Evolutionary conservation across 805 yeast species (phyloP), one percentile per base, ranked within the genome.

Genomic region (Ogataea paraovalis): DNA sequence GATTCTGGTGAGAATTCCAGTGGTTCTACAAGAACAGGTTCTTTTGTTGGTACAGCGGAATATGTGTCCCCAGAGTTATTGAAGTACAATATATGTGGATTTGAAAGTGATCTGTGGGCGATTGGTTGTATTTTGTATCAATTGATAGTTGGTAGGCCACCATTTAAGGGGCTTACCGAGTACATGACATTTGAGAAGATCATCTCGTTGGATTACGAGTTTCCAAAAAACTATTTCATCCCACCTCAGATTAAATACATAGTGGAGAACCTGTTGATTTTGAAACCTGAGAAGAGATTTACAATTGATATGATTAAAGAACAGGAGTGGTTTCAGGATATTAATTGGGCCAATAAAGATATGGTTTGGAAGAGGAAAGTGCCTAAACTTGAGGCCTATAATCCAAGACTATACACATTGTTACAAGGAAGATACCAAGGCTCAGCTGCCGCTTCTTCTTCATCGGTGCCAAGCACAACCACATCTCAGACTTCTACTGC

Each of bases 31-130:
- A 48, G 64, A 21, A 69, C 81, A 21, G 86, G 87, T 5, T 90
- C 97, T 0, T 94, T 92, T 71, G 98, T 92, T 3, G 99, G 99
- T 0, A 92, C 99, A 1, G 98, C 98, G 0, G 97, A 91, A 62
- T 91, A 91, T 61, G 97, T 94, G 2, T 84, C 96, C 0, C 99
- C 98, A 0, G 99, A 94, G 64, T 70, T 94, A 37, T 71, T 94
- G 42, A 77, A 82, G 42, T 75, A 79, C 57, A 94, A 92, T 63
- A 73, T 77, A 33, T 88, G 96, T 61, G 94, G 96, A 18, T 86
- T 80, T 60, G 85, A 84, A 52, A 76, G 92, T 28, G 97, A 90
- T 64, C 67, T 87, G n/a, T 90, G 97, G 97, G 96, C 97, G 1
- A 65, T 89, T 47, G 97, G 96, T 1, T 90, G 97, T 66, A 86